Evolutionary conservation across 768 basidiomycete species (phyloP).

Genomic region (Lentinula edodes): DNA sequence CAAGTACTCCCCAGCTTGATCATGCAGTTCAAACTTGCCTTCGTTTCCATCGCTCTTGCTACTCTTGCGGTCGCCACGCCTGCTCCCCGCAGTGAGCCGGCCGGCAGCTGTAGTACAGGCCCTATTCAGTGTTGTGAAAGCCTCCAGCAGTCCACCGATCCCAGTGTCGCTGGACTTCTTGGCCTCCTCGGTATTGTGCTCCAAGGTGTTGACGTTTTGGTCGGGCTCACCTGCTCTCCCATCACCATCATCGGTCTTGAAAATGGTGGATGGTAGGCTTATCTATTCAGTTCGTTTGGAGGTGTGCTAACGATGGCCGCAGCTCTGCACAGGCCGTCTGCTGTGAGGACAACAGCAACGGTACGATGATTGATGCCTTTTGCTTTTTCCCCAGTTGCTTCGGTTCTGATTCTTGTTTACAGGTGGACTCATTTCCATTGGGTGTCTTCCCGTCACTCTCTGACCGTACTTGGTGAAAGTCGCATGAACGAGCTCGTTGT

Average conservation of each 20-base stretch:
- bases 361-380: neutral
- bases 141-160: conserved; percentile 12
- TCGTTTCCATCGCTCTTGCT: conserved; percentile 1
- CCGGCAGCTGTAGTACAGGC: conserved; percentile 19
- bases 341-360: neutral
- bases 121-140: conserved; percentile 25
- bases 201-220: conserved; percentile 26
- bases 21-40: conserved; percentile 1
- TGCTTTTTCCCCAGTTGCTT: neutral
- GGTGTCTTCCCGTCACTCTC: neutral
- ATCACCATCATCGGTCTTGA: neutral
- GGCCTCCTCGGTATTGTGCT: conserved; percentile 37
- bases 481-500: neutral
- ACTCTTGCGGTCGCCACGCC: conserved; percentile 15
- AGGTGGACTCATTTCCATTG: neutral
- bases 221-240: conserved; percentile 4
- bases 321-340: neutral
- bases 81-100: conserved; percentile 7
- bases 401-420: neutral
- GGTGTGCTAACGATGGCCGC: neutral
- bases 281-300: neutral
- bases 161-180: conserved; percentile 9
- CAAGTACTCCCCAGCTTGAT: neutral
- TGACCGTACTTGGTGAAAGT: neutral
- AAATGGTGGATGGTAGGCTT: neutral